A percentile compares a stretch with the other conserved stretches of the same genome.
phyloP scores from a whole-genome alignment of 306 rosid genomes.

The Malus asiatica region DNA sequence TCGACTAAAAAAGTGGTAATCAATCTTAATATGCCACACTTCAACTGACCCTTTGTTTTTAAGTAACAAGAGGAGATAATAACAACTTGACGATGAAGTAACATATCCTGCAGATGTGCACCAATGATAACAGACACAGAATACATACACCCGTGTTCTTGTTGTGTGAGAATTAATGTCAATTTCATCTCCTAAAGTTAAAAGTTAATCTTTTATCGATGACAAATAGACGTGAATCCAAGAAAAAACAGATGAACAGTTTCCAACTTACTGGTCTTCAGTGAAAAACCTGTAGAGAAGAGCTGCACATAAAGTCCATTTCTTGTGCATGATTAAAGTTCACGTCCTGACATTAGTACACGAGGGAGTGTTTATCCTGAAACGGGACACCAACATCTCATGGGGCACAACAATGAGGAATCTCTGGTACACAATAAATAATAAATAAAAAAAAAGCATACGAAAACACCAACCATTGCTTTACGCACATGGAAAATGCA shows the following conservation, averaged over 20 bases:
- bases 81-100: neutral
- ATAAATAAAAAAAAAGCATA: neutral
- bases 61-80: neutral
- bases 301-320: conserved; percentile 4
- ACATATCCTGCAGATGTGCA: neutral
- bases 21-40: neutral
- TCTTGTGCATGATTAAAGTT: conserved; percentile 1
- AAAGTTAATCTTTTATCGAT: neutral
- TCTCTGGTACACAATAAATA: neutral
- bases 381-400: conserved; percentile 7
- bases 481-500: neutral
- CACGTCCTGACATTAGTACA: conserved; percentile 8
- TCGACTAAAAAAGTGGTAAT: neutral
- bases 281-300: conserved; percentile 2
- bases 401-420: neutral
- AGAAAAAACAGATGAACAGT: neutral
- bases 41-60: too few relatives aligned
- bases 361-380: conserved; percentile 22
- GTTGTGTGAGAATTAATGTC: neutral
- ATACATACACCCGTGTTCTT: neutral
- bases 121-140: neutral
- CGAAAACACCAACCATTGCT: neutral
- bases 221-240: neutral
- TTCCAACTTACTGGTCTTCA: conserved; percentile 4
- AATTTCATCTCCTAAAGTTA: neutral